Percentiles rank a stretch among this genome's conserved stretches.
phyloP scores from a whole-genome alignment of 768 basidiomycete species.

The Tricholoma bakamatsutake region DNA sequence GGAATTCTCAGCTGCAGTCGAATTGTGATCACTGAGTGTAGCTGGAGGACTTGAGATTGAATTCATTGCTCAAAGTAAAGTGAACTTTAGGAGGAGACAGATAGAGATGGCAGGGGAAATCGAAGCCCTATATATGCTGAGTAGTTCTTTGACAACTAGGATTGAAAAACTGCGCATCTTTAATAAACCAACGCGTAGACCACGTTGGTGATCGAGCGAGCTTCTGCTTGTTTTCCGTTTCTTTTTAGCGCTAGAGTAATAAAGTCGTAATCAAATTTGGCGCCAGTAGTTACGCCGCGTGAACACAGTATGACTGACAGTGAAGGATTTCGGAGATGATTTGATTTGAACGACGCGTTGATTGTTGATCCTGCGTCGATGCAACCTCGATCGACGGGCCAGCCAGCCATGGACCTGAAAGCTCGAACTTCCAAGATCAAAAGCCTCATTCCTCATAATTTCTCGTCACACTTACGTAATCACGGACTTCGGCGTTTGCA shows the following conservation, averaged over 20 bases:
- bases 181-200: background rate
- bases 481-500: too few species aligned
- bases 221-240: background rate
- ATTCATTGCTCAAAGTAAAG: background rate
- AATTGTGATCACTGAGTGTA: background rate
- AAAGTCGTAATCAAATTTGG: background rate
- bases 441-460: too few species aligned
- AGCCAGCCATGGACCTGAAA: too few species aligned
- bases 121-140: background rate
- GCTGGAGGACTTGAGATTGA: background rate
- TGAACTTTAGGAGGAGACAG: background rate
- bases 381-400: too few species aligned
- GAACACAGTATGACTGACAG: background rate
- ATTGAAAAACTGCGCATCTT: background rate
- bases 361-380: background rate
- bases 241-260: background rate
- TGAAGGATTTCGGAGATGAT: background rate
- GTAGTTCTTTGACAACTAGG: background rate
- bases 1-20: background rate
- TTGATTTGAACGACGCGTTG: background rate
- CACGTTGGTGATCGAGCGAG: constrained; percentile 1
- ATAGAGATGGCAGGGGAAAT: background rate
- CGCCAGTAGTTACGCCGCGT: background rate
- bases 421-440: too few species aligned
- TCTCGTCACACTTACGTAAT: background rate